Evolutionary conservation across 1,139 yeast species (phyloP), one percentile per base, ranked within the genome.

Genomic region (Ogataea hybrid): DNA sequence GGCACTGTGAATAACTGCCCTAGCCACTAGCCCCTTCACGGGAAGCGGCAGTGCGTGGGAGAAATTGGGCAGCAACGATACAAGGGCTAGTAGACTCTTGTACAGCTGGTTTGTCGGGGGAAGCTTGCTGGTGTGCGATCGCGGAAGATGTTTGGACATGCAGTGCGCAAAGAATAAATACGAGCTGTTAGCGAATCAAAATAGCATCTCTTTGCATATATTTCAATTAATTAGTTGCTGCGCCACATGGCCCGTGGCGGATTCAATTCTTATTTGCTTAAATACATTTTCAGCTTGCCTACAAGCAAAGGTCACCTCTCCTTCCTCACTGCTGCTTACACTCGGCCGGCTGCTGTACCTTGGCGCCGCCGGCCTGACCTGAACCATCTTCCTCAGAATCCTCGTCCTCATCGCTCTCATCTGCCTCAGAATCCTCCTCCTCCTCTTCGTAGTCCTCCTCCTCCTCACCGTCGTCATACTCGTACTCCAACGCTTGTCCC

Each of bases 401-500:
- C n/a, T 66, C 74, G 14, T 70, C 75, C 53, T 36, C 51, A 11
- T 47, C 56, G 17, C 69, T 79, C 27, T 45, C 56, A 10, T 71
- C 80, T 15, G 66, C 77, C 5, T 66, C 74, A n/a, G 69, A 79
- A 9, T 70, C 70, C 5, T 62, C 70, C 9, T 68, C 77, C 12
- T 67, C 72, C 4, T 68, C 87, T 17, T 74, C 79, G 28, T 71
- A 17, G 18, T n/a, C n/a, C n/a, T 17, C 18, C 18, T 59, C 63
- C 20, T 64, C 68, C 21, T 70, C 70, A 47, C 69, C 78, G 65
- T 73, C 77, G 59, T 62, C 81, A 58, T 64, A 73, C 28, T 71
- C 79, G 52, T 66, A 75, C 41, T 75, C 79, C 46, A 90, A 77
- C n/a, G 98, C 98, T 54, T 85, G 89, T 39, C 98, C 97, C 14